Evolutionary conservation across 2,329 filamentous ascomycete species (phyloP).

Genomic region (Epichloe bromicola): DNA sequence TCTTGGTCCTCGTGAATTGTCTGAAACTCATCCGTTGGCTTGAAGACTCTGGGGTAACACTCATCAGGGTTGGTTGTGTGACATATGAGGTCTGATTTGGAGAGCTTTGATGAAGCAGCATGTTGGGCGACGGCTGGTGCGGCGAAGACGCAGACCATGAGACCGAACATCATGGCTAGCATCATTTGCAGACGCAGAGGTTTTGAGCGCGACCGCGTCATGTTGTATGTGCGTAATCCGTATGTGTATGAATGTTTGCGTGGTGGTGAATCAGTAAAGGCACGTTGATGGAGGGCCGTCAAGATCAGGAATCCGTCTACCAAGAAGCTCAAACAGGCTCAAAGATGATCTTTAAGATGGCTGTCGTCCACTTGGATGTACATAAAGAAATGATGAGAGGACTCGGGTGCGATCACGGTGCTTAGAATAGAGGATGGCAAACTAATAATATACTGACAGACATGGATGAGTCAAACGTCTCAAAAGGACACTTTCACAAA

Average conservation of each 20-base stretch:
- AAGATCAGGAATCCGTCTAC: too few species aligned
- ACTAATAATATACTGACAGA: not conserved
- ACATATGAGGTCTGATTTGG: slow-evolving; percentile 48
- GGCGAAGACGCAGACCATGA: slow-evolving; percentile 16
- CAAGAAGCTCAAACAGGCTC: too few species aligned
- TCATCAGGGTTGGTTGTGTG: slow-evolving; percentile 45
- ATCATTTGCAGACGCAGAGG: slow-evolving; percentile 2
- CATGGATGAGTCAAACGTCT: slow-evolving; percentile 7
- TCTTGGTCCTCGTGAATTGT: slow-evolving; percentile 50
- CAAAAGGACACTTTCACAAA: slow-evolving; percentile 9
- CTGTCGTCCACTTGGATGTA: too few species aligned
- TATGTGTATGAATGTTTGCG: not conserved
- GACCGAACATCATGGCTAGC: slow-evolving; percentile 14
- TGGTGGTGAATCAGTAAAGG: not conserved
- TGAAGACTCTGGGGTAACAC: slow-evolving; percentile 54
- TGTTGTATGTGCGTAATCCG: not conserved
- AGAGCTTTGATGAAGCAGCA: slow-evolving; percentile 19
- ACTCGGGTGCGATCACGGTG: not conserved
- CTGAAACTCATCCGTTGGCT: slow-evolving; percentile 52
- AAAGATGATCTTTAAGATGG: too few species aligned
- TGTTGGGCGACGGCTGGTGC: slow-evolving; percentile 14
- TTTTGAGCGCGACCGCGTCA: slow-evolving; percentile 1
- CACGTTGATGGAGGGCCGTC: too few species aligned
- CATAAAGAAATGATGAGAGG: not conserved
- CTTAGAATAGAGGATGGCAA: not conserved